Conservation (phyloP, 768 basidiomycete species). For the Pisolithus albus region DNA sequence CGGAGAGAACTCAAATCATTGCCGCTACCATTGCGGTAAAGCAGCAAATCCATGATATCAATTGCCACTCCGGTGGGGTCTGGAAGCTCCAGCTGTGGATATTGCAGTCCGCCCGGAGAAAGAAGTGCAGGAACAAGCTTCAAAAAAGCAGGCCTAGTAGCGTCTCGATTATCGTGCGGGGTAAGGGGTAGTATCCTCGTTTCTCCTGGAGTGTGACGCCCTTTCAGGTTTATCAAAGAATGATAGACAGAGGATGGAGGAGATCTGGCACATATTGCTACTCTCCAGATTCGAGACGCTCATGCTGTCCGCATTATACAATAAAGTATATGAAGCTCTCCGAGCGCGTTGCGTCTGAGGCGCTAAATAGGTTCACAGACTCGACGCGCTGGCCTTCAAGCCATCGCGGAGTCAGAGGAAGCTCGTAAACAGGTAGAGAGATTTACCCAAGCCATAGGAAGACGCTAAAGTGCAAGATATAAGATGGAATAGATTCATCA, state of each 20-base stretch:
- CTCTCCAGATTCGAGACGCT: slow-evolving; percentile 71
- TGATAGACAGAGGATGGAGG: slow-evolving; percentile 84
- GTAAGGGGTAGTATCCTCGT: slow-evolving; percentile 24
- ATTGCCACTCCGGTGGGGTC: slow-evolving; percentile 21
- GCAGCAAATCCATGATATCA: slow-evolving; percentile 21
- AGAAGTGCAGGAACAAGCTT: slow-evolving; percentile 35
- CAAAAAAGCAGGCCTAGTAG: slow-evolving; percentile 43
- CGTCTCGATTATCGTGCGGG: slow-evolving; percentile 47
- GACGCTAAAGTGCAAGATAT: neutral
- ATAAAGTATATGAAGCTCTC: slow-evolving; percentile 55
- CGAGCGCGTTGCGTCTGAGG: slow-evolving; percentile 1
- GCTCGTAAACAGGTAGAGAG: slow-evolving; percentile 55
- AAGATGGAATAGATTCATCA: slow-evolving; percentile 71
- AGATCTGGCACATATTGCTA: slow-evolving; percentile 82
- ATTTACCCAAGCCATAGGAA: neutral
- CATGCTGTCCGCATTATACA: slow-evolving; percentile 94
- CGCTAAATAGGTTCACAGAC: slow-evolving; percentile 34
- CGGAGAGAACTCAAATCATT: neutral
- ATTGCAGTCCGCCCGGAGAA: slow-evolving; percentile 52
- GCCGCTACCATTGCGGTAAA: neutral
- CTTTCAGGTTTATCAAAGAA: slow-evolving; percentile 63
- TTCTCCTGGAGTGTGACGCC: neutral
- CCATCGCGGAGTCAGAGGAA: slow-evolving; percentile 72
- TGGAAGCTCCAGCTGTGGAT: slow-evolving; percentile 50
- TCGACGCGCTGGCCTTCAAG: slow-evolving; percentile 60